Base-by-base conservation (phyloP, 2,329 filamentous ascomycete species). In the Neurospora sp. region DNA sequence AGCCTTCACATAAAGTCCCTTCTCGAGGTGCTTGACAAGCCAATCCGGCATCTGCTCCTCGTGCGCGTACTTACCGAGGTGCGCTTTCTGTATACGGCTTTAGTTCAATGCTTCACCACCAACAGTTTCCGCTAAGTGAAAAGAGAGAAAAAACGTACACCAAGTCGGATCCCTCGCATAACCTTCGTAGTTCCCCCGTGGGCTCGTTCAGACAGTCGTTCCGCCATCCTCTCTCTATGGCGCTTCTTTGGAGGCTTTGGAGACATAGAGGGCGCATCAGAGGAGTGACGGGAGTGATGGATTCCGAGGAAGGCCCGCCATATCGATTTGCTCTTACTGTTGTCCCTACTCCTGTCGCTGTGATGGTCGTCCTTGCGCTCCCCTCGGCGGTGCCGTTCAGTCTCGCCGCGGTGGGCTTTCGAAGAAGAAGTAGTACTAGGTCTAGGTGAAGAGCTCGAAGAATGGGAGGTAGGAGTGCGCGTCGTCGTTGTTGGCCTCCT, bases 31-130 rank as follows among this genome's bases (percentile, higher is more conserved):
- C 15, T 83, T 82, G 17, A 86, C 83, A 1, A 94, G 84, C 87
- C 88, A 91, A 9, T 83, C 80, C 0, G 92, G 92, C 92, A 94
- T 94, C 73, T 86, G 84, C 52, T 89, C 86, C 78, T 95, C 92
- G 74, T 92, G 83, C 1, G 90, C 90, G 79, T 91, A 89, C 36
- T 88, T 87, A 0, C 92, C 92, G 15, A 95, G 82, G 75, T 93
- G 90, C 77, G 84, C 80, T 84, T 86, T 85, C 75, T 76, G 23
- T 13, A 11, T 23, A 10, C 8, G 19, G 19, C 11, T 69, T 46
- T 52, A 72, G 70, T 52, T 28, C 17, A 28, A 62, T 17, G 23
- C 13, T 36, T 33, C 23, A 62, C 28, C 28, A 62, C 23, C 8
- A 17, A 17, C 52, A 33, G 28, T 62, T 62, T 28, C 23, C 7